Evolutionary conservation across 805 yeast species (phyloP).

Genomic region (Starmerella roubikii): DNA sequence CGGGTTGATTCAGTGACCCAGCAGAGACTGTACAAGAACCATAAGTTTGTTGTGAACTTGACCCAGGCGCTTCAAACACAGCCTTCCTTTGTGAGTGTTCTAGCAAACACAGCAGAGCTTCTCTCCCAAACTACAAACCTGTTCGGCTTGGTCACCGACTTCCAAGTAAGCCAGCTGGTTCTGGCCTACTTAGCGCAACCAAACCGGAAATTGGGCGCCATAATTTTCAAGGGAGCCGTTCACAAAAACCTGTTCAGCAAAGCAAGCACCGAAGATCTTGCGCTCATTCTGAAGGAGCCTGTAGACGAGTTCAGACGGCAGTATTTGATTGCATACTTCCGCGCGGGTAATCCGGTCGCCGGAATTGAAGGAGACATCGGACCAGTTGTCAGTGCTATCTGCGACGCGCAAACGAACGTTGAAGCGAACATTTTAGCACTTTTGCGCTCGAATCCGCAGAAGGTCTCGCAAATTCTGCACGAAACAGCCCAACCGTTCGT

Average conservation of each 20-base stretch:
- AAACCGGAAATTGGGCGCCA: not conserved
- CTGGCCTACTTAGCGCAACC: constrained; percentile 5
- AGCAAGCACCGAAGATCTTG: not conserved
- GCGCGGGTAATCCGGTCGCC: too few species aligned
- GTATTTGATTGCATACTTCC: not conserved
- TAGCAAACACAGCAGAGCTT: not conserved
- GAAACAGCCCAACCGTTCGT: not conserved
- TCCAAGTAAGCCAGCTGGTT: constrained; percentile 9
- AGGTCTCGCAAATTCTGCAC: constrained; percentile 1
- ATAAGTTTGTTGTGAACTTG: constrained; percentile 3
- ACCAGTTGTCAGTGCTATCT: not conserved
- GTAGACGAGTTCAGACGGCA: not conserved
- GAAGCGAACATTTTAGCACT: constrained; percentile 6
- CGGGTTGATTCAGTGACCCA: constrained; percentile 4
- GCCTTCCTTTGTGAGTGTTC: not conserved
- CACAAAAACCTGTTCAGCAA: not conserved
- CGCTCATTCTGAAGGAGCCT: not conserved
- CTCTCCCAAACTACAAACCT: not conserved
- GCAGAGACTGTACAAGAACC: constrained; percentile 10
- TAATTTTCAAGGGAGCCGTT: constrained; percentile 3
- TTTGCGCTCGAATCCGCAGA: constrained; percentile 3
- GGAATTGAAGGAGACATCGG: too few species aligned
- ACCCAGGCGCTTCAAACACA: constrained; percentile 1
- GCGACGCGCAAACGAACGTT: constrained; percentile 5
- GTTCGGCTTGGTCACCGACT: constrained; percentile 4